Evolutionary conservation across 1,284 basidiomycete genomes (phyloP).

Genomic region (Sutorius eximius): DNA sequence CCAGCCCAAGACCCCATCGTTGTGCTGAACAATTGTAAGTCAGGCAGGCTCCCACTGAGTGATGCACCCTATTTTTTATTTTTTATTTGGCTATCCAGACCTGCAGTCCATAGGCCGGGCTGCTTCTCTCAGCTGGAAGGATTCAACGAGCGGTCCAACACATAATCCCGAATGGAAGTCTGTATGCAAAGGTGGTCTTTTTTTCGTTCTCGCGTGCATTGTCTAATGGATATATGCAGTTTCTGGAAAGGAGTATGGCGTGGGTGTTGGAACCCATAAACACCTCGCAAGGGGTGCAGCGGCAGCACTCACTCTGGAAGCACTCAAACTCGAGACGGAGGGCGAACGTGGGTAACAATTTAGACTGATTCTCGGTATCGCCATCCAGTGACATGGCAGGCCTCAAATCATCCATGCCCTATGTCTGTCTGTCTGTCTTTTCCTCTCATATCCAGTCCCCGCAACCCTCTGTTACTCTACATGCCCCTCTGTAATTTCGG

Average conservation of each 20-base stretch:
- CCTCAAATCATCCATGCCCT: background rate
- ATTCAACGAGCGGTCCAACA: slow-evolving; percentile 45
- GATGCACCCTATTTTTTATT: background rate
- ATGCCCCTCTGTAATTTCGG: slow-evolving; percentile 14
- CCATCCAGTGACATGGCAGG: background rate
- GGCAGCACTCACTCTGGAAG: slow-evolving; percentile 47
- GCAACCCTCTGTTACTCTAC: background rate
- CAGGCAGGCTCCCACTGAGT: background rate
- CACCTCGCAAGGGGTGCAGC: slow-evolving; percentile 54
- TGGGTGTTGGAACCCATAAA: slow-evolving; percentile 45
- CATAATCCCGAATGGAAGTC: slow-evolving; percentile 55
- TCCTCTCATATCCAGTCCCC: background rate
- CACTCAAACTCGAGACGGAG: slow-evolving; percentile 27
- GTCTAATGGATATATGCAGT: slow-evolving; percentile 23
- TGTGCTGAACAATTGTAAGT: slow-evolving; percentile 48
- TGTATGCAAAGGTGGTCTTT: slow-evolving; percentile 54
- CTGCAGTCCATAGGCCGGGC: slow-evolving; percentile 47
- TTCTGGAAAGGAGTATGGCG: slow-evolving; percentile 31
- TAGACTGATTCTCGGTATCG: slow-evolving; percentile 1
- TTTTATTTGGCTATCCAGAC: slow-evolving; percentile 39
- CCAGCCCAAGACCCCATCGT: slow-evolving; percentile 34
- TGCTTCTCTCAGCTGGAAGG: slow-evolving; percentile 53
- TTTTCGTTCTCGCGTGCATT: slow-evolving; percentile 6
- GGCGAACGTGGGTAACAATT: slow-evolving; percentile 15
- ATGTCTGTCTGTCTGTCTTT: slow-evolving; percentile 7